Conservation (phyloP, 345 rosid species). For the Kandelia obovata region DNA sequence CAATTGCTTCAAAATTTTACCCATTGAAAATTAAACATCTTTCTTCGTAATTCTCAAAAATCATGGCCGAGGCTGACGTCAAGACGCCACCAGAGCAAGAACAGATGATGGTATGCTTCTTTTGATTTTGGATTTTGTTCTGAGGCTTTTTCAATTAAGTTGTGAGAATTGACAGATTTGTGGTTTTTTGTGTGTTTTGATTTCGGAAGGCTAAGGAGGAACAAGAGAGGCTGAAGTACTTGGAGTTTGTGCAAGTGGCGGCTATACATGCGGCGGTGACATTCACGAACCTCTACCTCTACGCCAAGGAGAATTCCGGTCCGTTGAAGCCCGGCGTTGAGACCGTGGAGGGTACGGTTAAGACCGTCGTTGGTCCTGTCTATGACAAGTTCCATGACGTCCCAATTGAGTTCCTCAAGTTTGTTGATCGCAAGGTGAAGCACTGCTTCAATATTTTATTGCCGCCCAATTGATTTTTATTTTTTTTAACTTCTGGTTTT, state of each 20-base stretch:
- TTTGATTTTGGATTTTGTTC: neutral
- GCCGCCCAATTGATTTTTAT: neutral
- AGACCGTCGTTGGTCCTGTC: slow-evolving; percentile 71
- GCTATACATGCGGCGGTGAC: slow-evolving; percentile 52
- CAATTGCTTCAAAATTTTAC: neutral
- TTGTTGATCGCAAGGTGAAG: slow-evolving; percentile 73
- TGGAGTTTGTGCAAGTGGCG: slow-evolving; percentile 78
- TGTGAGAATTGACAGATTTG: neutral
- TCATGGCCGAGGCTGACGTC: slow-evolving; percentile 31
- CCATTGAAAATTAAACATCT: neutral
- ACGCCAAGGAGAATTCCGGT: slow-evolving; percentile 86
- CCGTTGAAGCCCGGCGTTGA: slow-evolving; percentile 81
- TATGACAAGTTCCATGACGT: slow-evolving; percentile 60
- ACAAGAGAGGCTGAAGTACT: slow-evolving; percentile 61
- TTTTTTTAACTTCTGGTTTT: neutral
- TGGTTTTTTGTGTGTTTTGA: neutral
- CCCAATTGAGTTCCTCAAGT: slow-evolving; percentile 63
- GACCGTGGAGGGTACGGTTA: slow-evolving; percentile 80
- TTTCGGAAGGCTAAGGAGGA: slow-evolving; percentile 18
- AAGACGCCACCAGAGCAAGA: slow-evolving; percentile 15
- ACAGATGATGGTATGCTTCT: slow-evolving; percentile 17
- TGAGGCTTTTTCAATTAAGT: neutral
- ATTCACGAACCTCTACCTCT: slow-evolving; percentile 51
- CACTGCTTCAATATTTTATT: neutral
- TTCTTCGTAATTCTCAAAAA: neutral